phyloP scores from a whole-genome alignment of 352 stramenopile genomes.

The Pythium apleroticum region DNA sequence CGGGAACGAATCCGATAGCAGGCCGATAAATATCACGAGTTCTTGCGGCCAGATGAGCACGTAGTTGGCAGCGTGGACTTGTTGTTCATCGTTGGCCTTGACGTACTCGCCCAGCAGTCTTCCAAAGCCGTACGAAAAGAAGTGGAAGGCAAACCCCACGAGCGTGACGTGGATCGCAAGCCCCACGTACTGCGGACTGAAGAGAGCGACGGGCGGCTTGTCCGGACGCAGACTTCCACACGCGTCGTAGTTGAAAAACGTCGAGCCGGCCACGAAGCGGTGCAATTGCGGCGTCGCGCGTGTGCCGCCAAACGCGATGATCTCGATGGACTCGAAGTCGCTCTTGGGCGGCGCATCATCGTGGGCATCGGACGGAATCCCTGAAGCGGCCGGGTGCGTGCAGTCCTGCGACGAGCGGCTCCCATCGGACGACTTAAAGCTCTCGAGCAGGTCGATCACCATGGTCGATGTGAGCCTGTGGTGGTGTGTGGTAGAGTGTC shows the following conservation, averaged over 20 bases:
- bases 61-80: slow-evolving; percentile 26
- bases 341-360: no score
- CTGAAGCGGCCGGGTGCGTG: no score
- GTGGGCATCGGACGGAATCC: no score
- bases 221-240: slow-evolving; percentile 28
- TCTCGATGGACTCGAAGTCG: no score
- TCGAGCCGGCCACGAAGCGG: slow-evolving; percentile 21
- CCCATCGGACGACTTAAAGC: no score
- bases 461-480: no score
- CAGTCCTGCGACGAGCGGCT: no score
- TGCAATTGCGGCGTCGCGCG: background rate
- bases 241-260: slow-evolving; percentile 36
- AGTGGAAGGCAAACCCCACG: slow-evolving; percentile 24
- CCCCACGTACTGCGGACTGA: slow-evolving; percentile 20
- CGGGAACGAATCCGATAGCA: slow-evolving; percentile 62
- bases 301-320: no score
- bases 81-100: slow-evolving; percentile 12
- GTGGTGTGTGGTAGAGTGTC: no score
- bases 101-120: slow-evolving; percentile 25
- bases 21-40: slow-evolving; percentile 67
- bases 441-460: no score
- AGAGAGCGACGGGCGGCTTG: slow-evolving; percentile 18
- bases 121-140: slow-evolving; percentile 26
- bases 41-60: slow-evolving; percentile 47
- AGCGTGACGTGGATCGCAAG: slow-evolving; percentile 21